These are phyloP conservation scores for Metschnikowia santaceciliae DNA, from an alignment of 805 yeast genomes.

Conservation along the genomic window DNA sequence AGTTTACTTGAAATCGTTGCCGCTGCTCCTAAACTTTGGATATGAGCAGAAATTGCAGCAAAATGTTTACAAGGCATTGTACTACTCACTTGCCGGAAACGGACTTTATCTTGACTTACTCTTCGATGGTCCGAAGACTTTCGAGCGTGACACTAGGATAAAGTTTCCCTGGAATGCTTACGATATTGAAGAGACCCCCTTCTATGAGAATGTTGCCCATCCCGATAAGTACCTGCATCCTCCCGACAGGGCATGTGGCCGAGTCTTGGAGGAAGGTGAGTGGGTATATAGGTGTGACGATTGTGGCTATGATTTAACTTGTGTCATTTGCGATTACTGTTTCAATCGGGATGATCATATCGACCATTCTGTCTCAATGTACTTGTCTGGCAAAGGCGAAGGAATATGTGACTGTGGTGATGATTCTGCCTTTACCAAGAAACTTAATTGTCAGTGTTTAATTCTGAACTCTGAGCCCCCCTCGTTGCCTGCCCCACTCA, in stretches of 20 bases:
- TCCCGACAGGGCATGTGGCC: conserved; percentile 64
- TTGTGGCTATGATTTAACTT: conserved; percentile 74
- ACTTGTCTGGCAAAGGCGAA: conserved; percentile 42
- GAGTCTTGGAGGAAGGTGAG: conserved; percentile 56
- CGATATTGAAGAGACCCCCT: conserved; percentile 1
- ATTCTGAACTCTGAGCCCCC: conserved; percentile 4
- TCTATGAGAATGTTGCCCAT: conserved; percentile 5
- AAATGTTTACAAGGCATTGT: conserved; percentile 27
- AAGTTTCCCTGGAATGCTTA: conserved; percentile 6
- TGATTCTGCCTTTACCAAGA: conserved; percentile 53
- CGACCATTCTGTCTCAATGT: conserved; percentile 59
- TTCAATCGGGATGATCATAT: conserved; percentile 66
- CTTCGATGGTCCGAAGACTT: conserved; percentile 6
- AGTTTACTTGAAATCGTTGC: conserved; percentile 9
- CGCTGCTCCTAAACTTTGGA: conserved; percentile 4
- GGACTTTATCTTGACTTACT: conserved; percentile 14
- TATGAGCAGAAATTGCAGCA: conserved; percentile 6
- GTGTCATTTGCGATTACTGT: conserved; percentile 72
- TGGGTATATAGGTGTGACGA: conserved; percentile 70
- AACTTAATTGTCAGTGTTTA: conserved; percentile 49
- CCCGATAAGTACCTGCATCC: conserved; percentile 37
- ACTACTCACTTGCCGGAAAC: conserved; percentile 21
- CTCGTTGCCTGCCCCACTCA: conserved; percentile 14
- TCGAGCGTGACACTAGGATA: not conserved
- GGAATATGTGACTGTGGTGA: conserved; percentile 75